Evolutionary conservation across 2,329 filamentous ascomycete species (phyloP).

Genomic region (Trichophyton equinum): DNA sequence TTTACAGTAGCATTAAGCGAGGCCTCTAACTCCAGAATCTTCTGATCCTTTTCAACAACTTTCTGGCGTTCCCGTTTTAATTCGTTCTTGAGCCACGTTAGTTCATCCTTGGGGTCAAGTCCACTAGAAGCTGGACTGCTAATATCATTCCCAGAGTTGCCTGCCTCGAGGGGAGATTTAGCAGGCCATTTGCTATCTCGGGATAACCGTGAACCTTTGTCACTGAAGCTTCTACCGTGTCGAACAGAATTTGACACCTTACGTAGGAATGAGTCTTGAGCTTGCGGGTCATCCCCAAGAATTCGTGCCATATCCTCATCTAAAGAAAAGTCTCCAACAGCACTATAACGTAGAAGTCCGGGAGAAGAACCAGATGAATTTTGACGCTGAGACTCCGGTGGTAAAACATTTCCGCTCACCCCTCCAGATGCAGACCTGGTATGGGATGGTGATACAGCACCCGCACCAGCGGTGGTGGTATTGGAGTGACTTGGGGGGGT

Average conservation of each 20-base stretch:
- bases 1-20: conserved; percentile 46
- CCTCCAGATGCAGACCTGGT: conserved; percentile 7
- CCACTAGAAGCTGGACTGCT: conserved; percentile 59
- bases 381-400: conserved; percentile 11
- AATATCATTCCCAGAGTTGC: conserved; percentile 45
- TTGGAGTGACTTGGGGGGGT: conserved; percentile 5
- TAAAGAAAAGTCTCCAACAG: conserved; percentile 78
- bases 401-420: neutral
- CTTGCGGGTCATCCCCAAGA: conserved; percentile 52
- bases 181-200: conserved; percentile 54
- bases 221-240: conserved; percentile 79
- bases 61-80: conserved; percentile 71
- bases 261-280: conserved; percentile 66
- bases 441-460: conserved; percentile 3
- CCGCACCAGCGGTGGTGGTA: neutral
- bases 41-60: conserved; percentile 73
- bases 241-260: conserved; percentile 88
- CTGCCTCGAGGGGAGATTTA: conserved; percentile 49
- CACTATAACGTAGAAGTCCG: conserved; percentile 58
- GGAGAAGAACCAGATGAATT: conserved; percentile 46
- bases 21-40: conserved; percentile 64
- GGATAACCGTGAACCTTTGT: conserved; percentile 45
- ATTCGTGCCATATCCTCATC: conserved; percentile 93
- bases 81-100: conserved; percentile 54
- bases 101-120: conserved; percentile 46